Percentiles rank a stretch among this genome's conserved stretches.
These are phyloP conservation scores for Lentinus brumalis DNA, from an alignment of 768 basidiomycete genomes.

Conservation along the genomic window DNA sequence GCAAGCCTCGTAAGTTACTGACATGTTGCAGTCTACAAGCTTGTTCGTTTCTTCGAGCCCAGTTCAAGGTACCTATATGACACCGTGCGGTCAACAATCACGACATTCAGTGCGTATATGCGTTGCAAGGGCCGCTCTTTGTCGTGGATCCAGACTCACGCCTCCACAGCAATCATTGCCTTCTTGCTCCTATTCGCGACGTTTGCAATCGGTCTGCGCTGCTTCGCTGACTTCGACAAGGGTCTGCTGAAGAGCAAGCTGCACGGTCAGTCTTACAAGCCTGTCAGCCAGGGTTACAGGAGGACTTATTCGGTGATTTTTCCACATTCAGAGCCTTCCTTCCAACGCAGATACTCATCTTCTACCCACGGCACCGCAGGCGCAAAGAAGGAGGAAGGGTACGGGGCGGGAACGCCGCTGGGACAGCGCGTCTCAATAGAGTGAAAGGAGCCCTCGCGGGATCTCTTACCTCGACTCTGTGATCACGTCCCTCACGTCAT, in stretches of 20 bases:
- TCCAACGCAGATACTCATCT: constrained; percentile 45
- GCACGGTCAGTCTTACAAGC: constrained; percentile 60
- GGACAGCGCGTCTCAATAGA: constrained; percentile 78
- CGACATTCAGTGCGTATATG: constrained; percentile 70
- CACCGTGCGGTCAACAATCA: constrained; percentile 79
- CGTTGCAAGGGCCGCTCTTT: not conserved
- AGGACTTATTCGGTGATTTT: constrained; percentile 41
- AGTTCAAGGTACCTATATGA: constrained; percentile 52
- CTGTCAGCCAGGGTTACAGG: constrained; percentile 31
- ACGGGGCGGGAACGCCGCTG: constrained; percentile 54
- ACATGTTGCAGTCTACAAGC: constrained; percentile 65
- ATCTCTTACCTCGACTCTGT: not conserved
- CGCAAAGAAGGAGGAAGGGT: constrained; percentile 48
- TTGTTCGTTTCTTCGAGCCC: constrained; percentile 81
- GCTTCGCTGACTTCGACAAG: constrained; percentile 80
- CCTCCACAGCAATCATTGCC: constrained; percentile 64
- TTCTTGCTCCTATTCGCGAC: constrained; percentile 76
- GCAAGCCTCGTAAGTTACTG: not conserved
- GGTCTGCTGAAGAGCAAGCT: constrained; percentile 76
- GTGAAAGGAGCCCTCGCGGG: constrained; percentile 35
- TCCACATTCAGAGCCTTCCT: constrained; percentile 47
- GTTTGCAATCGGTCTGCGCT: constrained; percentile 75
- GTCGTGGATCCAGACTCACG: not conserved
- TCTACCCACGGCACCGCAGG: constrained; percentile 30
- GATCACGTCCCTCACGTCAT: constrained; percentile 12